phyloP scores from a whole-genome alignment of 192 early-diverging fungal genomes.

The Coemansia sp. region DNA sequence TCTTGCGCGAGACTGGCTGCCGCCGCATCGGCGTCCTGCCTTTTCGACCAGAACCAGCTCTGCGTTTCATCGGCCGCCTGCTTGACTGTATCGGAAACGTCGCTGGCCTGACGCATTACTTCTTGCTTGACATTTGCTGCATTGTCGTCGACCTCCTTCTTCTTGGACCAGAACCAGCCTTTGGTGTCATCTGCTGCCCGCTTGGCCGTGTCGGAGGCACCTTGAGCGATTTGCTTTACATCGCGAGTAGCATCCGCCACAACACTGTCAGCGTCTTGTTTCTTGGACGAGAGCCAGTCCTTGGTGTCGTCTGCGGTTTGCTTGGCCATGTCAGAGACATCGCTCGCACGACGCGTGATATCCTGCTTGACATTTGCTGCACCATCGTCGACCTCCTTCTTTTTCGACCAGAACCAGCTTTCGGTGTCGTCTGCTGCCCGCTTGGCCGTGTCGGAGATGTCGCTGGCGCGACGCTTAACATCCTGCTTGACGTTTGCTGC shows the following conservation, averaged over 20 bases:
- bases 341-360: not conserved
- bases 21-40: not conserved
- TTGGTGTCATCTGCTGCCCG: constrained; percentile 4
- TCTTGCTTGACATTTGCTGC: not conserved
- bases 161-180: constrained; percentile 13
- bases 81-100: constrained; percentile 8
- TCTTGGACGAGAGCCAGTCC: constrained; percentile 18
- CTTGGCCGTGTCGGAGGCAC: constrained; percentile 12
- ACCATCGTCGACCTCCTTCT: not conserved
- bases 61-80: not conserved
- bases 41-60: constrained; percentile 4
- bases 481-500: not conserved
- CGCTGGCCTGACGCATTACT: not conserved
- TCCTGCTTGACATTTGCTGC: not conserved
- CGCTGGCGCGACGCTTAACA: not conserved
- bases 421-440: not conserved
- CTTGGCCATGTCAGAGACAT: no score
- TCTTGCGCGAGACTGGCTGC: not conserved
- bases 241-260: not conserved
- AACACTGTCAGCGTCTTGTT: constrained; percentile 3
- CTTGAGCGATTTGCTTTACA: not conserved
- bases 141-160: constrained; percentile 4
- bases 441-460: constrained; percentile 9
- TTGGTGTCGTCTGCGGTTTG: constrained; percentile 6
- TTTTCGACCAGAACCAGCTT: constrained; percentile 3